Percentiles rank a stretch among this genome's conserved stretches.
These are phyloP conservation scores for Russula sp. DNA, from an alignment of 768 basidiomycete species.

Conservation along the genomic window DNA sequence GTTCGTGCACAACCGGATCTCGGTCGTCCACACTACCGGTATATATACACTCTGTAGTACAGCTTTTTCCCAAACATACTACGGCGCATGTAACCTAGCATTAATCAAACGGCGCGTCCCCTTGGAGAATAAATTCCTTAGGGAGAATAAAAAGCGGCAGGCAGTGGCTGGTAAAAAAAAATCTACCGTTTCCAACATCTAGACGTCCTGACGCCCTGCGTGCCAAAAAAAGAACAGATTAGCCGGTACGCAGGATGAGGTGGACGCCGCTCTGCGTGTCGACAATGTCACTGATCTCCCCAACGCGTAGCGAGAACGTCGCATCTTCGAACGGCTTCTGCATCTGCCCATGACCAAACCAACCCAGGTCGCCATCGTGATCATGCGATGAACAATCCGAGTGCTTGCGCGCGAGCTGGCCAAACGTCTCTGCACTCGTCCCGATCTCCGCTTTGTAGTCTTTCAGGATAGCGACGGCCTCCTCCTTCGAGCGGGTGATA, in stretches of 20 bases:
- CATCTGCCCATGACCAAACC: constrained; percentile 87
- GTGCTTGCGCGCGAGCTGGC: constrained; percentile 65
- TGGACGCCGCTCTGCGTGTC: constrained; percentile 95
- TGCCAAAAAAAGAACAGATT: constrained; percentile 31
- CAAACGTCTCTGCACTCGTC: constrained; percentile 57
- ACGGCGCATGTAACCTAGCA: not conserved
- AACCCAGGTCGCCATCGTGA: constrained; percentile 82
- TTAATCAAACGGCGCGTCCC: not conserved
- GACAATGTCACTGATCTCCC: constrained; percentile 77
- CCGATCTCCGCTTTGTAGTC: constrained; percentile 62
- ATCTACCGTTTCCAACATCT: too few species aligned
- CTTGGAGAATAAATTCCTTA: not conserved
- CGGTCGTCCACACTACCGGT: not conserved
- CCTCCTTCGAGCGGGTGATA: constrained; percentile 84
- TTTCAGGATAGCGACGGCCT: constrained; percentile 79
- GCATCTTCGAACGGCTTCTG: constrained; percentile 97
- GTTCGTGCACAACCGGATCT: not conserved
- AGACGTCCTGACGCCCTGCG: not conserved
- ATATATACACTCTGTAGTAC: not conserved
- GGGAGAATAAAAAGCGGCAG: too few species aligned
- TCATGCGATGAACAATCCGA: constrained; percentile 90
- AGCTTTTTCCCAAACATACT: not conserved
- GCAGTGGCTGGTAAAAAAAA: too few species aligned
- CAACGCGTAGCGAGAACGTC: constrained; percentile 65
- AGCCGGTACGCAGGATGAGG: constrained; percentile 83